Evolutionary conservation across 441 rosid genomes (phyloP), one percentile per base, ranked within the genome.

Genomic region (Adansonia grandidieri): DNA sequence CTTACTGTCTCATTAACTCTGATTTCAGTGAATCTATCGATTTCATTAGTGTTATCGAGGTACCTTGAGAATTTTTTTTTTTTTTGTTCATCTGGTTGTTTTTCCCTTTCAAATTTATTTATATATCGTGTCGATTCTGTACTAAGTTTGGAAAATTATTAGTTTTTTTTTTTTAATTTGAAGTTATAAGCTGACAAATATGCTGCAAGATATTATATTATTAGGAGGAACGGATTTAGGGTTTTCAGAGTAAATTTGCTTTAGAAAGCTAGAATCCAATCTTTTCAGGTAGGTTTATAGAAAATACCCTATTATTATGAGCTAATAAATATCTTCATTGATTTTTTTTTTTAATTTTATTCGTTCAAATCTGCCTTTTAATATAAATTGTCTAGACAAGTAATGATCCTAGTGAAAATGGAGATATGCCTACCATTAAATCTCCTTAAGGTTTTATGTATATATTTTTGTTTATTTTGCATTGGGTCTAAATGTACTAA

Each of bases 11-110:
- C 32, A 56, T 78, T 70, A 54, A 79, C 73, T 77, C 57, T 75
- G 79, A 24, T 40, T 60, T 19, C 61, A 22, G 53, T 77, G 81
- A 79, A 32, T 88, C 83, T 78, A 73, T 84, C 78, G 40, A 42
- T 69, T 82, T 87, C 53, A 51, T 84, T 71, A 83, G 87, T 11
- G 90, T 93, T 76, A 86, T 86, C 17, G 95, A 95, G 97, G 98
- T 94, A 87, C 14, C 66, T 73, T 20, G 5, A 0, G 7, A 20
- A 20, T 48, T 9, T 50, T 37, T 69, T 1, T 50, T 37, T 69
- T 1, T 13, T 63, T 6, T 0, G 6, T 45, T 42, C 0, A 17
- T 45, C 6, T 10, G 6, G 2, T 61, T 22, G 6, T 47, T 15
- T 70, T 73, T 24, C 1, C 24, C 71, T 37, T 37, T 57, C 22